These are phyloP conservation scores for Saussurea involucrata DNA, from an alignment of 129 eudicot genomes.

Conservation along the genomic window DNA sequence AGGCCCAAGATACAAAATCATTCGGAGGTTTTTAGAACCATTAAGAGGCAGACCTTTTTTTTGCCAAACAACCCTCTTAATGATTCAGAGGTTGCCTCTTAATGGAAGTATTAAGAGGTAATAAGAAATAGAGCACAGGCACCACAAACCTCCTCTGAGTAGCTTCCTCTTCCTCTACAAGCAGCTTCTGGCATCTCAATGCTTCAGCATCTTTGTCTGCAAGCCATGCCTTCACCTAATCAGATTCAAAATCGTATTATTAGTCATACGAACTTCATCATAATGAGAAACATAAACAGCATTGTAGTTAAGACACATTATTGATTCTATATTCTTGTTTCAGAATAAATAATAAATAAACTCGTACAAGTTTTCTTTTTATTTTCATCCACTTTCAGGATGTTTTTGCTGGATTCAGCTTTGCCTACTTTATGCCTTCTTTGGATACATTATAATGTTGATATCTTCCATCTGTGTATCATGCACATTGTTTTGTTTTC, in stretches of 20 bases:
- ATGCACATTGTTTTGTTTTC: not conserved
- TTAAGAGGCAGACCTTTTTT: too few species aligned
- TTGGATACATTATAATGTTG: not conserved
- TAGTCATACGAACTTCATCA: slow-evolving; percentile 2
- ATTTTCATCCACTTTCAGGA: not conserved
- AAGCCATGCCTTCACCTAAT: slow-evolving; percentile 92
- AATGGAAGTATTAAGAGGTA: too few species aligned
- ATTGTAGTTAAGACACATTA: not conserved
- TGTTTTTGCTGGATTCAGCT: not conserved
- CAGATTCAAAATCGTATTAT: not conserved
- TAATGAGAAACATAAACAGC: not conserved
- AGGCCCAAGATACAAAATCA: too few species aligned
- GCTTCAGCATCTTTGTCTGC: slow-evolving; percentile 96
- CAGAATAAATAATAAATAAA: not conserved
- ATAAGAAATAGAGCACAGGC: not conserved
- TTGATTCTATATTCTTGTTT: not conserved
- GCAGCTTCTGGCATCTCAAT: slow-evolving; percentile 84
- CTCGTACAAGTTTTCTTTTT: not conserved
- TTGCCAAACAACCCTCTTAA: too few species aligned
- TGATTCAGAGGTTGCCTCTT: too few species aligned
- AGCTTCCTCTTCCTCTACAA: slow-evolving; percentile 98
- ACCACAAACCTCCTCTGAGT: slow-evolving; percentile 69
- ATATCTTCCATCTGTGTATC: not conserved
- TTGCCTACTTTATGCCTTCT: slow-evolving; percentile 14
- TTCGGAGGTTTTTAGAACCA: too few species aligned